Percentiles rank a stretch among this genome's conserved stretches.
Evolutionary conservation across 306 rosid species (phyloP).

Genomic region (Clitoria ternatea): DNA sequence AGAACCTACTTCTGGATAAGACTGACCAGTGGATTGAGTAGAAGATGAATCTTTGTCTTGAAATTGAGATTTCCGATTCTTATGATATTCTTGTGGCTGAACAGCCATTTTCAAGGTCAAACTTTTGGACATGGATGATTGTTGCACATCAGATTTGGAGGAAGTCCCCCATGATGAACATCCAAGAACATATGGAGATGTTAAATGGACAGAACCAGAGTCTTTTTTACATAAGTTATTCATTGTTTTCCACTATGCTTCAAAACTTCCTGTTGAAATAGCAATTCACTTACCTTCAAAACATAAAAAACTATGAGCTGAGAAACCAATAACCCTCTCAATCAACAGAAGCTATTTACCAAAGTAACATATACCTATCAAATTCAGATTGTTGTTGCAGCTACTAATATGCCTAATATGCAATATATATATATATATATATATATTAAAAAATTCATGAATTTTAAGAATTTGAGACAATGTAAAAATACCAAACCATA

Average conservation of each 20-base stretch:
- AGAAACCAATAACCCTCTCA: slow-evolving; percentile 8
- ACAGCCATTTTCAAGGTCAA: slow-evolving; percentile 44
- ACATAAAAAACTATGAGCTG: background rate
- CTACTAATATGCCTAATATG: background rate
- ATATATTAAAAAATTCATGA: too few species aligned
- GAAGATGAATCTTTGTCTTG: slow-evolving; percentile 68
- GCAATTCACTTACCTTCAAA: slow-evolving; percentile 23
- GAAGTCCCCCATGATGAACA: slow-evolving; percentile 28
- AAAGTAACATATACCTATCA: background rate
- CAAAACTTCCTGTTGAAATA: background rate
- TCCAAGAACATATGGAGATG: slow-evolving; percentile 22
- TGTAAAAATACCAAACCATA: background rate
- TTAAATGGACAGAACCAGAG: slow-evolving; percentile 20
- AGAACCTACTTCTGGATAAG: slow-evolving; percentile 45
- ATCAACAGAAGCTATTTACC: background rate
- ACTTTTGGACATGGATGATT: slow-evolving; percentile 40
- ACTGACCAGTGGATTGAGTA: slow-evolving; percentile 56
- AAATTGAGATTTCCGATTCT: slow-evolving; percentile 37
- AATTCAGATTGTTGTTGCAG: background rate
- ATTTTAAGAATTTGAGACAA: background rate
- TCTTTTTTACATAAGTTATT: slow-evolving; percentile 25
- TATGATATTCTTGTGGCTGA: slow-evolving; percentile 36
- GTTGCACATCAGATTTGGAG: slow-evolving; percentile 33
- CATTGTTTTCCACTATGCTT: slow-evolving; percentile 24
- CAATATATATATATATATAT: too few species aligned